Conservation (phyloP, 1,284 basidiomycete genomes). For the Cryptococcus hybrid region DNA sequence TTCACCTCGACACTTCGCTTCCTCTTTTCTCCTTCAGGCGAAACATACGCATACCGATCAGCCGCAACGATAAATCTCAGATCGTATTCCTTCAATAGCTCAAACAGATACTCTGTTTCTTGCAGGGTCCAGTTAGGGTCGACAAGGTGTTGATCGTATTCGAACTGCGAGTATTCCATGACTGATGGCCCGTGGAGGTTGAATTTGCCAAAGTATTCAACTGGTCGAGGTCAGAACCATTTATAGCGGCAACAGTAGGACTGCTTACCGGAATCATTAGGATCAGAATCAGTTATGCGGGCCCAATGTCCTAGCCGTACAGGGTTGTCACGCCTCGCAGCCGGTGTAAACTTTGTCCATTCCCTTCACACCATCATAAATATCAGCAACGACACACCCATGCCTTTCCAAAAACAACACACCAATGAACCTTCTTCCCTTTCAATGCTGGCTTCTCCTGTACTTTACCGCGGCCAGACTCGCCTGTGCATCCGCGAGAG, state of each 20-base stretch:
- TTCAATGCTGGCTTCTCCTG: conserved; percentile 68
- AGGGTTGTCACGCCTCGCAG: conserved; percentile 16
- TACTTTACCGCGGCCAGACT: conserved; percentile 61
- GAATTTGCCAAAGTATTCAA: conserved; percentile 43
- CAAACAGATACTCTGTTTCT: conserved; percentile 93
- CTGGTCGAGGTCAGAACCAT: conserved; percentile 35
- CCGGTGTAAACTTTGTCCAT: conserved; percentile 62
- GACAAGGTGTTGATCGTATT: conserved; percentile 75
- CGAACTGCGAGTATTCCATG: conserved; percentile 84
- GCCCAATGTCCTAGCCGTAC: conserved; percentile 41
- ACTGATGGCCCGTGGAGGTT: conserved; percentile 54
- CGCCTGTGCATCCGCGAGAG: conserved; percentile 56
- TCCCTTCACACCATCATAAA: conserved; percentile 58
- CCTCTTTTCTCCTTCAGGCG: conserved; percentile 29
- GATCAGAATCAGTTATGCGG: conserved; percentile 33
- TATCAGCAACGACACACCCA: background rate
- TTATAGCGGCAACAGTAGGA: background rate
- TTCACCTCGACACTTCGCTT: conserved; percentile 67
- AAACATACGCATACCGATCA: conserved; percentile 76
- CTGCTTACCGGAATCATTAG: conserved; percentile 24
- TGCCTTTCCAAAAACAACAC: conserved; percentile 41
- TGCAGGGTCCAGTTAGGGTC: conserved; percentile 89
- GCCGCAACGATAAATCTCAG: conserved; percentile 85
- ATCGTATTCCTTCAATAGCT: conserved; percentile 77
- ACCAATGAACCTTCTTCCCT: conserved; percentile 58